Conservation (phyloP, 306 rosid genomes). For the Cucumis hystrix region DNA sequence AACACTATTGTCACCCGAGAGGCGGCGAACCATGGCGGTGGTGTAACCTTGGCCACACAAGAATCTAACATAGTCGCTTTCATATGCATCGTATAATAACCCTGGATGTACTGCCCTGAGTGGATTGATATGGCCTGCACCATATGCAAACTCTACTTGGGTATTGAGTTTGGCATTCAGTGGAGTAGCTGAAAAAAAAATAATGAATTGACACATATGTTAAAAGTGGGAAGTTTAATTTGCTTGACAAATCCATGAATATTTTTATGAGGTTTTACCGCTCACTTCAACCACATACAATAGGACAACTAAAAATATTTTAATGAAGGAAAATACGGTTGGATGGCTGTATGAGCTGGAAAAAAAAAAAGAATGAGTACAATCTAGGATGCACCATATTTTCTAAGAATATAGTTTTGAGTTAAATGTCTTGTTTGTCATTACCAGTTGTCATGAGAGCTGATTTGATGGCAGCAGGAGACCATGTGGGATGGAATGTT, state of each 20-base stretch:
- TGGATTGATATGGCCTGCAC: conserved; percentile 26
- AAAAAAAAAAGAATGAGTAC: too few species aligned
- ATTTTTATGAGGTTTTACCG: too few species aligned
- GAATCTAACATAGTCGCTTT: conserved; percentile 18
- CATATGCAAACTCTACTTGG: conserved; percentile 33
- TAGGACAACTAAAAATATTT: too few species aligned
- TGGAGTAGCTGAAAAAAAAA: conserved; percentile 12
- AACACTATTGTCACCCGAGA: conserved; percentile 11
- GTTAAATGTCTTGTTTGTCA: background rate
- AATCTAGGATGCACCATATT: too few species aligned
- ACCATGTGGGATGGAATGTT: conserved; percentile 21
- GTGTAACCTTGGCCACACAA: conserved; percentile 24
- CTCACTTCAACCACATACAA: too few species aligned
- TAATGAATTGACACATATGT: background rate
- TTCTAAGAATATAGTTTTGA: background rate
- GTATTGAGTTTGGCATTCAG: conserved; percentile 17
- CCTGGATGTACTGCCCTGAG: conserved; percentile 19
- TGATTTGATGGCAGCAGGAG: conserved; percentile 25
- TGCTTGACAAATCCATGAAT: too few species aligned
- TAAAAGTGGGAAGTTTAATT: background rate
- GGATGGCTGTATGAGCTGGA: too few species aligned
- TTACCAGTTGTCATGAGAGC: conserved; percentile 24
- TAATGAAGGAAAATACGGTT: too few species aligned
- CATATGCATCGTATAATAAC: conserved; percentile 19
- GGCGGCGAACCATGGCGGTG: background rate